Evolutionary conservation across 2,329 filamentous ascomycete genomes (phyloP).

Genomic region (Xylaria digitata): DNA sequence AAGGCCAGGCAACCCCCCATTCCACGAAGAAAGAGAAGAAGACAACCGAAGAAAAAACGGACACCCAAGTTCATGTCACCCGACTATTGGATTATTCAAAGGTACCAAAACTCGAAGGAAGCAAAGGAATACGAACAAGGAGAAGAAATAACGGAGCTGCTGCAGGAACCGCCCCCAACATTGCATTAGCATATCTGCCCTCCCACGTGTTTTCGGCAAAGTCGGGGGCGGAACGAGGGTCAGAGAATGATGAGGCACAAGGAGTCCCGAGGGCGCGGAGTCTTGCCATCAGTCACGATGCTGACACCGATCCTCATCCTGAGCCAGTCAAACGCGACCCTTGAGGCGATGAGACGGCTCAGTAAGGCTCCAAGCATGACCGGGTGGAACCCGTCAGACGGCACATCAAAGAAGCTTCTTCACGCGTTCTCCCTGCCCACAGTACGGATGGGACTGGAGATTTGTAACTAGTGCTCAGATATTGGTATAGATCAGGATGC

Average conservation of each 20-base stretch:
- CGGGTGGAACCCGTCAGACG: not conserved
- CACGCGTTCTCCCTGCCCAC: not conserved
- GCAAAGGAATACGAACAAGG: constrained; percentile 18
- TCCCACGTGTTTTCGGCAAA: constrained; percentile 29
- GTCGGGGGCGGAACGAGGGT: constrained; percentile 11
- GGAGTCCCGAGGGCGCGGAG: constrained; percentile 27
- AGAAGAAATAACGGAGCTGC: constrained; percentile 5
- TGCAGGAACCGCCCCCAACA: constrained; percentile 25
- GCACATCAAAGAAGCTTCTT: constrained; percentile 17
- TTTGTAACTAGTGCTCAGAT: not conserved
- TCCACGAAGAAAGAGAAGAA: not conserved
- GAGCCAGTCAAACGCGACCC: constrained; percentile 1
- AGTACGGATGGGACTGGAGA: not conserved
- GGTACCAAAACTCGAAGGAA: constrained; percentile 25
- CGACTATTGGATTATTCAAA: not conserved
- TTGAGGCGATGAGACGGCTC: constrained; percentile 26
- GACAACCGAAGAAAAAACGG: not conserved
- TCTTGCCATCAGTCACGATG: constrained; percentile 24
- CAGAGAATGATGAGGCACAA: not conserved
- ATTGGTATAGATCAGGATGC: not conserved
- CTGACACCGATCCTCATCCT: not conserved
- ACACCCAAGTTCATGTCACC: not conserved
- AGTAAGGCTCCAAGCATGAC: constrained; percentile 24
- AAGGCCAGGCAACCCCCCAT: not conserved
- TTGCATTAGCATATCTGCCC: constrained; percentile 25